phyloP scores from a whole-genome alignment of 1,284 basidiomycete species.

The Rhodotorula sp. region DNA sequence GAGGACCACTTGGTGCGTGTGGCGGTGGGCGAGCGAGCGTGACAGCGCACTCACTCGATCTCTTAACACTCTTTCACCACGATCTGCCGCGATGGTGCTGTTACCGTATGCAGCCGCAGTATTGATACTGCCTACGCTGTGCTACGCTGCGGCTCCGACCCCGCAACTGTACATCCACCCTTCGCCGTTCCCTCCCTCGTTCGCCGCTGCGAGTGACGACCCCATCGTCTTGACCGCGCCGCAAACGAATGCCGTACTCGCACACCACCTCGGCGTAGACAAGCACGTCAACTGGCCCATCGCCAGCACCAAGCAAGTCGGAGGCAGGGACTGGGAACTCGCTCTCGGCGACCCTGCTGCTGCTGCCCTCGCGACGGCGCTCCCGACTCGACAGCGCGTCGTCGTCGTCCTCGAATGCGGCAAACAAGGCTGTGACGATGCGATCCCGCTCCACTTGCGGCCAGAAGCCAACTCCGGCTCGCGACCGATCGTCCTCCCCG shows the following conservation, averaged over 20 bases:
- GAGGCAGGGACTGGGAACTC: background rate
- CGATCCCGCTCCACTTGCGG: background rate
- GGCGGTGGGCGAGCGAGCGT: background rate
- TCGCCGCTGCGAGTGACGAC: background rate
- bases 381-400: background rate
- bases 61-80: no score
- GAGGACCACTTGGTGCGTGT: no score
- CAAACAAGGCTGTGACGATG: conserved; percentile 15
- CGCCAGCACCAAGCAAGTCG: no score
- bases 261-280: conserved; percentile 34
- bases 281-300: background rate
- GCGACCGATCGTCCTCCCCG: conserved; percentile 16
- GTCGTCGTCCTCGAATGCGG: conserved; percentile 37
- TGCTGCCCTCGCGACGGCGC: background rate
- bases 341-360: background rate
- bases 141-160: background rate
- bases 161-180: conserved; percentile 16
- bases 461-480: background rate
- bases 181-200: background rate
- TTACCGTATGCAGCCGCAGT: background rate
- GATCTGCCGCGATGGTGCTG: background rate
- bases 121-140: background rate
- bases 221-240: conserved; percentile 12
- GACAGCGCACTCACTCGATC: background rate
- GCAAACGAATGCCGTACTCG: conserved; percentile 38